Base-by-base conservation (phyloP, 495 filamentous ascomycete genomes). In the Trichoderma reesei region DNA sequence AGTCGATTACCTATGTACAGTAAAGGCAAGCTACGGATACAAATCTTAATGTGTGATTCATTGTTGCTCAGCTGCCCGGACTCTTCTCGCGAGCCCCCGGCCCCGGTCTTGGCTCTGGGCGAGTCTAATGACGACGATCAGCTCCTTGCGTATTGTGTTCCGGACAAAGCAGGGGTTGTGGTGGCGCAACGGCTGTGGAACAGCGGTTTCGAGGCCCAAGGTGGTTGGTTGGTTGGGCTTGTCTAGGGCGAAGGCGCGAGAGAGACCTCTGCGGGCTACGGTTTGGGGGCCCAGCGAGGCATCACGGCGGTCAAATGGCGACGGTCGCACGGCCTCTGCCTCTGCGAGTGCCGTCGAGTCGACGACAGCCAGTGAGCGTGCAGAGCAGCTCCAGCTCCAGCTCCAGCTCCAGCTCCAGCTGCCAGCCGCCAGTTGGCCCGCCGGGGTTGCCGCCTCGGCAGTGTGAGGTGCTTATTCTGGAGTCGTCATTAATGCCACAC, bases 201-300 rank as follows among this genome's bases (percentile, higher is more conserved):
- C 59, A 61, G 39, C 59, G 20, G 59, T 61, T 61, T 61, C 59
- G 59, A 61, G 36, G 59, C 59, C 36, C 59, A 41, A 61, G 59
- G 36, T 61, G 59, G 59, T 41, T 61, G 59, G 59, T 41, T 61
- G 59, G 48, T n/a, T 41, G 16, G 26, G 26, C 26, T 26, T 26
- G 59, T 61, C 39, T 59, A 38, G 59, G 39, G 59, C 36, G 36
- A 41, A 34, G 31, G 26, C 26, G 26, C 0, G 26, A 26, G 26
- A 26, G 26, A 26, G n/a, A 61, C 36, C 59, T 38, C 59, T 61
- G 59, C 59, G 14, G 36, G 34, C 34, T 14, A 41, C 16, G 59
- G 36, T 61, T 61, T 38, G 59, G 59, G 26, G 9, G 51, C 20
- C 26, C 14, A 3, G 16, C 20, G n/a, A 8, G 26, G 26, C 26